These are phyloP conservation scores for Mucor lusitanicus DNA, from an alignment of 371 early-diverging fungal genomes.

Conservation along the genomic window DNA sequence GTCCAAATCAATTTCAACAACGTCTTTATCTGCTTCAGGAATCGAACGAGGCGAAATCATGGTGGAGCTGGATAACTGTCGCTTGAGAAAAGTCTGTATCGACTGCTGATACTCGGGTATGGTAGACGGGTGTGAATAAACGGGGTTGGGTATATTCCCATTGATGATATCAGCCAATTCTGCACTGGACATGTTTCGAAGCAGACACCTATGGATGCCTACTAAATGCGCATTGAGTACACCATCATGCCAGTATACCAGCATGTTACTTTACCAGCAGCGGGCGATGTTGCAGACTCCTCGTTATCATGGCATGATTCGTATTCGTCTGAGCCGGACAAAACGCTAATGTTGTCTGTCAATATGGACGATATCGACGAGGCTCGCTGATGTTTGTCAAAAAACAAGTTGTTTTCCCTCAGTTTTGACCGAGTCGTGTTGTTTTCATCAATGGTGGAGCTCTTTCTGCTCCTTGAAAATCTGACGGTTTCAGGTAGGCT, in stretches of 20 bases:
- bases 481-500: constrained; percentile 16
- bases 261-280: neutral
- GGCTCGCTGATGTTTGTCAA: constrained; percentile 1
- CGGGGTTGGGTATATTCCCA: neutral
- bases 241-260: too few relatives aligned
- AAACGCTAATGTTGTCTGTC: constrained; percentile 6
- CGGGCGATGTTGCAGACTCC: neutral
- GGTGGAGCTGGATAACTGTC: constrained; percentile 11
- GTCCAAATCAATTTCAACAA: constrained; percentile 33
- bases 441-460: neutral
- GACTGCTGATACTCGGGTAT: constrained; percentile 20
- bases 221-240: too few relatives aligned
- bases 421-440: constrained; percentile 6
- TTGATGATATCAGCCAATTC: constrained; percentile 15
- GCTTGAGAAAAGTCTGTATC: constrained; percentile 11
- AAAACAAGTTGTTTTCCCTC: constrained; percentile 2
- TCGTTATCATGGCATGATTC: constrained; percentile 6
- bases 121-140: neutral
- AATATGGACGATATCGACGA: constrained; percentile 13
- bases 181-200: constrained; percentile 21
- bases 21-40: constrained; percentile 31
- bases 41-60: constrained; percentile 3
- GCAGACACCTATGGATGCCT: constrained; percentile 9
- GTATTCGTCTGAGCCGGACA: constrained; percentile 6
- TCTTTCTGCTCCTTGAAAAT: constrained; percentile 15